Conservation (phyloP, 2,329 filamentous ascomycete species). For the Seiridium cupressi region DNA sequence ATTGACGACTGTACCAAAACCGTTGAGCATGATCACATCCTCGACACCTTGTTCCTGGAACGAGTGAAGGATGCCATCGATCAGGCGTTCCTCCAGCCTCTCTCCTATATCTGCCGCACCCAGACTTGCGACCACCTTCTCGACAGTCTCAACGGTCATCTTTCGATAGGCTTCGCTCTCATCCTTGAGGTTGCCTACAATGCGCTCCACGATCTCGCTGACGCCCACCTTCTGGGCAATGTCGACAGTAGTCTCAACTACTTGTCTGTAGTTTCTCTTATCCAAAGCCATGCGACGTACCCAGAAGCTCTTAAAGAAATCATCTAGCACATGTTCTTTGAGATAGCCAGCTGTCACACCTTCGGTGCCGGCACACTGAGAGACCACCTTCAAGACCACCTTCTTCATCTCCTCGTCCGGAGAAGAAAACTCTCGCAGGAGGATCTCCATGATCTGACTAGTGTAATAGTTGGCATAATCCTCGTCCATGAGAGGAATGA, state of each 20-base stretch:
- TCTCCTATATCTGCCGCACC: slow-evolving; percentile 94
- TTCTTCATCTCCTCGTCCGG: slow-evolving; percentile 99
- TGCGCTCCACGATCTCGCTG: slow-evolving; percentile 87
- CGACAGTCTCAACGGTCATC: slow-evolving; percentile 98
- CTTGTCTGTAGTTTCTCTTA: slow-evolving; percentile 95
- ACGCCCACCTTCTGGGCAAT: slow-evolving; percentile 97
- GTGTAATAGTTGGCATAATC: slow-evolving; percentile 99
- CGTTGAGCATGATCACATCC: slow-evolving; percentile 93
- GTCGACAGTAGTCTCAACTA: slow-evolving; percentile 97
- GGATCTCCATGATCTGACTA: slow-evolving; percentile 97
- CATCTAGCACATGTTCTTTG: slow-evolving; percentile 90
- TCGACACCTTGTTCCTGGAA: slow-evolving; percentile 99
- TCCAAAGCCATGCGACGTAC: slow-evolving; percentile 94
- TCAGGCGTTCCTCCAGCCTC: slow-evolving; percentile 85
- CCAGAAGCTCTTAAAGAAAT: slow-evolving; percentile 99
- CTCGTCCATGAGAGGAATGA: slow-evolving; percentile 98
- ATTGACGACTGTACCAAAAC: slow-evolving; percentile 96
- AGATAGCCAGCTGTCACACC: slow-evolving; percentile 93
- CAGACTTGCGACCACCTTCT: slow-evolving; percentile 91
- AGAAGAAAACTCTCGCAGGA: slow-evolving; percentile 92
- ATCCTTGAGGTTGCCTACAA: slow-evolving; percentile 95
- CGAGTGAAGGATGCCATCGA: slow-evolving; percentile 91
- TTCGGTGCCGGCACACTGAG: slow-evolving; percentile 90
- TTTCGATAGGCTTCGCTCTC: slow-evolving; percentile 97
- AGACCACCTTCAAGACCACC: slow-evolving; percentile 95